Percentiles rank a stretch among this genome's conserved stretches.
Evolutionary conservation across 306 rosid genomes (phyloP).

Genomic region (Cucurbita ficifolia): DNA sequence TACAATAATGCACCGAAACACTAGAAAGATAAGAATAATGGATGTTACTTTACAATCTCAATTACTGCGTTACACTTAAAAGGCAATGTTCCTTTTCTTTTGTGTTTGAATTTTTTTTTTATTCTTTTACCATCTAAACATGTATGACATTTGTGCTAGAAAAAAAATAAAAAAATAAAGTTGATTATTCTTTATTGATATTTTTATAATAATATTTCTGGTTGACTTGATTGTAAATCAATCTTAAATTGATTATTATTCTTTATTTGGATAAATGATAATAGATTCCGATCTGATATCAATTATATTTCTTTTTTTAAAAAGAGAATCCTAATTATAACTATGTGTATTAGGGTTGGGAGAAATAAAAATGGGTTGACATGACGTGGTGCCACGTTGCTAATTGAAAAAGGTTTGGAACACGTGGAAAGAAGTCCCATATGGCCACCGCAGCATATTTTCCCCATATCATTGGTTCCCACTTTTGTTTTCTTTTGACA

Average conservation of each 20-base stretch:
- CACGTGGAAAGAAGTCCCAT: no score
- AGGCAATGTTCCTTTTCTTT: background rate
- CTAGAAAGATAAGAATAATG: background rate
- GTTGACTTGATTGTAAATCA: background rate
- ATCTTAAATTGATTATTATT: background rate
- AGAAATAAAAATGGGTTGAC: no score
- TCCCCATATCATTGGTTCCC: no score
- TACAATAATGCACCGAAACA: background rate
- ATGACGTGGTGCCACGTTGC: no score
- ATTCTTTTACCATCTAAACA: background rate
- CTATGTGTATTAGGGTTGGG: no score
- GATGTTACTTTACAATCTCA: background rate
- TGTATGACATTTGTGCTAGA: background rate
- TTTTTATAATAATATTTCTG: background rate
- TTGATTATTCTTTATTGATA: background rate
- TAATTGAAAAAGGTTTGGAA: no score
- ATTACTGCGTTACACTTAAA: background rate
- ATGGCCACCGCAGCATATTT: no score
- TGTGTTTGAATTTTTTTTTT: background rate
- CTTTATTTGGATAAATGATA: background rate
- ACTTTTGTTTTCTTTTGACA: no score
- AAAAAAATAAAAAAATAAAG: background rate
- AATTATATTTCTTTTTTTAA: background rate
- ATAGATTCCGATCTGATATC: background rate
- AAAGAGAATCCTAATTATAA: no score